These are phyloP conservation scores for Clitoria ternatea DNA, from an alignment of 306 rosid species.

Conservation along the genomic window DNA sequence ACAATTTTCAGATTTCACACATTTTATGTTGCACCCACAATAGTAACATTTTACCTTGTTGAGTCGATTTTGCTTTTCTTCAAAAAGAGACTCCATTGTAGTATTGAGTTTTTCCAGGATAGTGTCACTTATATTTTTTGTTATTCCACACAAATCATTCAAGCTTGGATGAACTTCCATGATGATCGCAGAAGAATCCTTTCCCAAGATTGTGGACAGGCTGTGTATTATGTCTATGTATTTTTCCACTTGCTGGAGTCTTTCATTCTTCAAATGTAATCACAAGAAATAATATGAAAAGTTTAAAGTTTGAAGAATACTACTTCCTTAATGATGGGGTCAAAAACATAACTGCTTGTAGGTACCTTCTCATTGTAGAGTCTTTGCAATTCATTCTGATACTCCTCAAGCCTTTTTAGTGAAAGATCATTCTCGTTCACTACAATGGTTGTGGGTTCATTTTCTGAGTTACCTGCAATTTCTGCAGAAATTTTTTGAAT, in stretches of 20 bases:
- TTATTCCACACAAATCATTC: slow-evolving; percentile 62
- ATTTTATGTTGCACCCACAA: not conserved
- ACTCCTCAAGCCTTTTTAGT: slow-evolving; percentile 81
- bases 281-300: slow-evolving; percentile 17
- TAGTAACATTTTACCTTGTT: slow-evolving; percentile 54
- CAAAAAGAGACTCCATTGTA: slow-evolving; percentile 69
- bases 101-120: slow-evolving; percentile 67
- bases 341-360: slow-evolving; percentile 6
- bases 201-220: slow-evolving; percentile 79
- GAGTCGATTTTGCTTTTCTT: slow-evolving; percentile 82
- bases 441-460: slow-evolving; percentile 33
- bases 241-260: slow-evolving; percentile 72
- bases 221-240: slow-evolving; percentile 55
- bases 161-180: slow-evolving; percentile 82
- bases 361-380: slow-evolving; percentile 79
- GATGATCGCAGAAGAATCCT: slow-evolving; percentile 68
- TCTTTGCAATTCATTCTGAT: slow-evolving; percentile 65
- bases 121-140: slow-evolving; percentile 68
- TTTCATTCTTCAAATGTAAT: slow-evolving; percentile 58
- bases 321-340: not conserved
- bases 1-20: not conserved
- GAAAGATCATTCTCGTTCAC: slow-evolving; percentile 90
- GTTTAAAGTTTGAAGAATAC: slow-evolving; percentile 10
- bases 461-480: slow-evolving; percentile 66
- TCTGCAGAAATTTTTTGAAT: slow-evolving; percentile 81